Base-by-base conservation (phyloP, 805 yeast genomes). In the Candida silvicultrix region DNA sequence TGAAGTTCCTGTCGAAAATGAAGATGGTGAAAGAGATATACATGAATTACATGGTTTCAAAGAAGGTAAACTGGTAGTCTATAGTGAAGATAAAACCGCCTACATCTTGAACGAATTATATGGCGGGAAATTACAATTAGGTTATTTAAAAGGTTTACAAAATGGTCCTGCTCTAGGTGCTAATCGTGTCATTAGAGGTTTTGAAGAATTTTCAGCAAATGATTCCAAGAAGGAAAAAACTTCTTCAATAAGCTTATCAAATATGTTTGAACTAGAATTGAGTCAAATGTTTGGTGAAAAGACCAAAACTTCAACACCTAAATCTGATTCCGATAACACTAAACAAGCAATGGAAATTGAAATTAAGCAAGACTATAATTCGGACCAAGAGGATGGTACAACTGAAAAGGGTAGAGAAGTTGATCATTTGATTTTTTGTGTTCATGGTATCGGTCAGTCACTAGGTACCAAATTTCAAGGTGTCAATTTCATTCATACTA, bases 361-460 rank as follows among this genome's bases (percentile, higher is more conserved):
- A 53, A 71, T 67, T 25, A 82, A 78, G 48, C 70, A 70, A 51
- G 63, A 70, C 64, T 63, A 78, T 65, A 58, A 80, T 64, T 48
- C 76, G 49, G 58, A 67, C 51, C 69, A 71, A 0, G 66, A 62
- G 28, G 73, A 70, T 53, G 65, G 66, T 48, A 71, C 68, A 50
- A 60, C 69, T 12, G 51, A 58, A 16, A 63, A 64, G 14, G 61
- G 65, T 11, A 60, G 80, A 42, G 65, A 70, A n/a, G 67, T 75
- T 21, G 89, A 48, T 32, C 88, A 82, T 57, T 67, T 92, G 50
- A 78, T 90, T 2, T 69, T 92, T n/a, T 89, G 97, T 59, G 78
- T 92, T 25, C 99, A 92, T 67, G 99, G 99, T 0, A 87, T 92
- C 49, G 99, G 98, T 2, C 99, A 92, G 64, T 78, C 82, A 16